A percentile compares a stretch with the other conserved stretches of the same genome.
phyloP scores from a whole-genome alignment of 2,329 filamentous ascomycete species.

The Sclerotinia spermophila region DNA sequence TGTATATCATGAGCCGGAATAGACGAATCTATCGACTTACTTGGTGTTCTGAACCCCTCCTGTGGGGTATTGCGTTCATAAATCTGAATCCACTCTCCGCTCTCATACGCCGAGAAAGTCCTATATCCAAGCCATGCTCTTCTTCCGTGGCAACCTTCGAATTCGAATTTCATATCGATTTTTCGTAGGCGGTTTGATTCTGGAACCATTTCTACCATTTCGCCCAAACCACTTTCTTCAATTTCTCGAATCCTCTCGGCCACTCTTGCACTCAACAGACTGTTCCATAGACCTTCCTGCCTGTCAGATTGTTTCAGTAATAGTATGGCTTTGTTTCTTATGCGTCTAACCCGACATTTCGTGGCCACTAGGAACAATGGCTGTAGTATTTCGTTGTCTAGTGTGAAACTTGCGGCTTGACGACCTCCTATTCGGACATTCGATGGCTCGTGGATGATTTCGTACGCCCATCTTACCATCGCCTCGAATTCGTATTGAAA shows the following conservation, averaged over 20 bases:
- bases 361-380: slow-evolving; percentile 61
- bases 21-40: not conserved
- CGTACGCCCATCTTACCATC: slow-evolving; percentile 11
- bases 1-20: not conserved
- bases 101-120: not conserved
- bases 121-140: slow-evolving; percentile 9
- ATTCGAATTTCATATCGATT: slow-evolving; percentile 12
- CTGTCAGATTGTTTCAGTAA: slow-evolving; percentile 55
- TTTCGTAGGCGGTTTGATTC: not conserved
- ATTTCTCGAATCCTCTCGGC: slow-evolving; percentile 21
- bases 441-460: slow-evolving; percentile 7
- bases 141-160: not conserved
- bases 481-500: slow-evolving; percentile 11
- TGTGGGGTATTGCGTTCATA: not conserved
- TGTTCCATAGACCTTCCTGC: slow-evolving; percentile 64
- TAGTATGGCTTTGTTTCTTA: slow-evolving; percentile 58
- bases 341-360: slow-evolving; percentile 54
- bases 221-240: slow-evolving; percentile 19
- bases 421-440: not conserved
- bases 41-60: not conserved
- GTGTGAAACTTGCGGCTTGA: slow-evolving; percentile 45
- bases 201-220: not conserved
- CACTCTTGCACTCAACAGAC: slow-evolving; percentile 16
- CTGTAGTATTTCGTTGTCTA: slow-evolving; percentile 59
- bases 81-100: slow-evolving; percentile 11